phyloP scores from a whole-genome alignment of 139 green algal genomes.

The Cymbomonas tetramitiformis region DNA sequence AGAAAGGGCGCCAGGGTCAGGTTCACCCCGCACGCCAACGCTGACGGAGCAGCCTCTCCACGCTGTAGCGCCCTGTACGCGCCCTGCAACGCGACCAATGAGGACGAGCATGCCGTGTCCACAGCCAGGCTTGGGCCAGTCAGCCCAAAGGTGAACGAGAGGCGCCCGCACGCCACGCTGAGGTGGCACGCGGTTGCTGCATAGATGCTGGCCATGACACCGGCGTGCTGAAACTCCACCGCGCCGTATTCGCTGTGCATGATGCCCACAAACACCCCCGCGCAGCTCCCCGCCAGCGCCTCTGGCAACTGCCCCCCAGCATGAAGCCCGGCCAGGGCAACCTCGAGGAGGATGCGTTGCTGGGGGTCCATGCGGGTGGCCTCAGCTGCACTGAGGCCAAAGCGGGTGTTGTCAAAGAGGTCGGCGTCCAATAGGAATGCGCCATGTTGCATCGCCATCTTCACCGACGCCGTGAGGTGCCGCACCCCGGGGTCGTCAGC shows the following conservation, averaged over 20 bases:
- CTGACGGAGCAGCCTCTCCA: not conserved
- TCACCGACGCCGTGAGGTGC: too few species aligned
- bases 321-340: not conserved
- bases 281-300: not conserved
- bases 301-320: not conserved
- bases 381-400: not conserved
- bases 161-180: conserved; percentile 24
- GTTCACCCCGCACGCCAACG: conserved; percentile 1
- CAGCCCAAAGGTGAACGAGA: conserved; percentile 12
- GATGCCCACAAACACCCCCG: conserved; percentile 20
- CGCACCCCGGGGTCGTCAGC: too few species aligned
- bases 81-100: conserved; percentile 44
- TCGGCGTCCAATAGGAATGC: too few species aligned
- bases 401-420: too few species aligned
- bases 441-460: too few species aligned
- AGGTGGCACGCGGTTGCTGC: not conserved
- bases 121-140: conserved; percentile 9
- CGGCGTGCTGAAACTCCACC: not conserved
- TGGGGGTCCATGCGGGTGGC: conserved; percentile 5
- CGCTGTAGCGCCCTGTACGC: conserved; percentile 18
- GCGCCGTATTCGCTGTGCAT: conserved; percentile 26
- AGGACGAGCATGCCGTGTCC: conserved; percentile 25
- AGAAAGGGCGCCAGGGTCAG: not conserved
- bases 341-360: conserved; percentile 6
- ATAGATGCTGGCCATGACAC: not conserved